Percentiles rank a stretch among this genome's conserved stretches.
Conservation (phyloP, 2,329 filamentous ascomycete species). For the Verticillium alfalfae region DNA sequence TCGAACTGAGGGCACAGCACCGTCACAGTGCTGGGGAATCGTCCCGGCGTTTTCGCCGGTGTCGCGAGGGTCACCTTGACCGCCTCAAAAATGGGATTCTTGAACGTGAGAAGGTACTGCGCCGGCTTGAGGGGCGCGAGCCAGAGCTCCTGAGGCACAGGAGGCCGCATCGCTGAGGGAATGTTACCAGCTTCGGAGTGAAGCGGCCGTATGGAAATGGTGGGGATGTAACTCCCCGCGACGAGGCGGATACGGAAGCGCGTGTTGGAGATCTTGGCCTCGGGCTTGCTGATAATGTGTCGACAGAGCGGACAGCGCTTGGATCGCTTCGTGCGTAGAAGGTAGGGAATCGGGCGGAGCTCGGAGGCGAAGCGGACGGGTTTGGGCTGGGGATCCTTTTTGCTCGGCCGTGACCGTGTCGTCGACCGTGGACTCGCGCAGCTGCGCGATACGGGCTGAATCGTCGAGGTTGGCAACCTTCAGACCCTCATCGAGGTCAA, state of each 20-base stretch:
- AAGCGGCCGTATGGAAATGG: conserved; percentile 66
- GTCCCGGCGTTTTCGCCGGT: conserved; percentile 70
- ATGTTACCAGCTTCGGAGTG: conserved; percentile 23
- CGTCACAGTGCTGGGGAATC: conserved; percentile 75
- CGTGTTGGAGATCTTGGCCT: conserved; percentile 81
- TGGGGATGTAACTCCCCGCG: conserved; percentile 82
- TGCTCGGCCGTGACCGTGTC: conserved; percentile 50
- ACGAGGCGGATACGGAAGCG: conserved; percentile 91
- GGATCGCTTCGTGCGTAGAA: conserved; percentile 85
- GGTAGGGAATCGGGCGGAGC: conserved; percentile 73
- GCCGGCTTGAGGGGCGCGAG: conserved; percentile 56
- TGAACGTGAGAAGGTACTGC: conserved; percentile 85
- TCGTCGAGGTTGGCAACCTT: conserved; percentile 59
- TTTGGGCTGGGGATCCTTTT: conserved; percentile 42
- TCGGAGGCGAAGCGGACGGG: conserved; percentile 62
- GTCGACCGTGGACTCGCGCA: conserved; percentile 58
- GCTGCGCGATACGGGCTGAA: conserved; percentile 50
- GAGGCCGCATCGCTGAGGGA: conserved; percentile 14
- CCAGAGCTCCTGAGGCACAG: conserved; percentile 28
- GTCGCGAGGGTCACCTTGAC: conserved; percentile 86
- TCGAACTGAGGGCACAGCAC: conserved; percentile 93
- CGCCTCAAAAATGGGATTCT: conserved; percentile 89
- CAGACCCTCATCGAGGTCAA: conserved; percentile 65
- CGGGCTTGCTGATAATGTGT: conserved; percentile 92
- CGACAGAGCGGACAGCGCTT: conserved; percentile 91